phyloP scores from a whole-genome alignment of 2,329 filamentous ascomycete genomes.

The Penicillium sp. region DNA sequence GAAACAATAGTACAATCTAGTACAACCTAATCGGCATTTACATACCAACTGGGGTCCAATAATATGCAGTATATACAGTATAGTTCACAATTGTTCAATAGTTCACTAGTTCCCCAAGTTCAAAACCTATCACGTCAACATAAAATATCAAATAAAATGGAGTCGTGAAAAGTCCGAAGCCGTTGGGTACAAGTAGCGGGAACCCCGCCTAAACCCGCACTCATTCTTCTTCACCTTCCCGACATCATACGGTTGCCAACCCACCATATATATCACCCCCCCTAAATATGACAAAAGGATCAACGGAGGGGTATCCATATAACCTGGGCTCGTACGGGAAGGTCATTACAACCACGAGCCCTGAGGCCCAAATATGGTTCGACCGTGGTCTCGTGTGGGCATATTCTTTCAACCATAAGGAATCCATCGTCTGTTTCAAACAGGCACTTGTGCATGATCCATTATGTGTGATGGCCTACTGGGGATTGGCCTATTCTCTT shows the following conservation, averaged over 20 bases:
- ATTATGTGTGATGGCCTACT: slow-evolving; percentile 42
- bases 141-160: neutral
- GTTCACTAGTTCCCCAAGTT: neutral
- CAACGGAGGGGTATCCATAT: slow-evolving; percentile 18
- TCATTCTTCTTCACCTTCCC: slow-evolving; percentile 6
- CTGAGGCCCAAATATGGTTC: slow-evolving; percentile 41
- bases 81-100: neutral
- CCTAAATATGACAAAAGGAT: neutral
- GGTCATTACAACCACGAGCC: slow-evolving; percentile 31
- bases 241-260: slow-evolving; percentile 2
- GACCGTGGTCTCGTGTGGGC: slow-evolving; percentile 41
- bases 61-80: neutral
- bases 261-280: neutral
- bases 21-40: neutral
- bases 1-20: neutral
- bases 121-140: neutral
- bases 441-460: slow-evolving; percentile 36
- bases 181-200: slow-evolving; percentile 10
- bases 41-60: neutral
- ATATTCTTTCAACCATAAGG: slow-evolving; percentile 45
- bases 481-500: slow-evolving; percentile 59
- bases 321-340: slow-evolving; percentile 35
- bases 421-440: slow-evolving; percentile 40
- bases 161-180: neutral
- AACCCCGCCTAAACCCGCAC: slow-evolving; percentile 11